Base-by-base conservation (phyloP, 108 stramenopile genomes). In the Cyclotella baltica region DNA sequence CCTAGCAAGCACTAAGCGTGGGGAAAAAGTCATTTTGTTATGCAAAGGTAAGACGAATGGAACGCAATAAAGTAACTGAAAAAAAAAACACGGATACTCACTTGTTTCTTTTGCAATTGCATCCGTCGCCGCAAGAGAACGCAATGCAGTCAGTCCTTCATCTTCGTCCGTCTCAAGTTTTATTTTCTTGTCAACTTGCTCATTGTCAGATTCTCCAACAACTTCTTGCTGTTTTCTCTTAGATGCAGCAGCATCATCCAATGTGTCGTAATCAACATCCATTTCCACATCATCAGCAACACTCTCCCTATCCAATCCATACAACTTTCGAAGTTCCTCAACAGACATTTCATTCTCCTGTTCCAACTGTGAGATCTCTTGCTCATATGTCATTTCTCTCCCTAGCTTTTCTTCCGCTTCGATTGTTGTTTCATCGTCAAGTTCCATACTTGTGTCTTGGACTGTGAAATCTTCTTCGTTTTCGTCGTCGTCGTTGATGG, bases 371-470 rank as follows among this genome's bases (percentile, higher is more conserved):
- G 82, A 78, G 3, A 92, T 73, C 65, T 94, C 93, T 8, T 91
- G 88, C 38, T 86, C 88, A 58, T 87, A 85, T 1, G 88, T 59
- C 85, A 91, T 89, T 47, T 94, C 90, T 29, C 88, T 80, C 1
- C 88, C 88, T 0, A 91, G 76, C 56, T 68, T 75, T 82, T 90
- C 89, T 81, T 94, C 90, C 6, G 88, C 89, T 53, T 84, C 86
- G 29, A 91, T 85, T 0, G 93, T 94, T 28, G 89, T 90, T 74
- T 90, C 93, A 63, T 91, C 93, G 64, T 94, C 93, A 15, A 84
- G 76, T 48, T 62, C 62, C 9, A 79, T 62, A 28, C 34, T 76
- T 20, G 81, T 87, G 19, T 71, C 66, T 19, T n/a, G 35, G 1
- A 72, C 56, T 40, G 83, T 72, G 22, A 69, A 47, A 33, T 84